Percentiles rank a stretch among this genome's conserved stretches.
Conservation (phyloP, 2,329 filamentous ascomycete species). For the Neofusicoccum ribis region DNA sequence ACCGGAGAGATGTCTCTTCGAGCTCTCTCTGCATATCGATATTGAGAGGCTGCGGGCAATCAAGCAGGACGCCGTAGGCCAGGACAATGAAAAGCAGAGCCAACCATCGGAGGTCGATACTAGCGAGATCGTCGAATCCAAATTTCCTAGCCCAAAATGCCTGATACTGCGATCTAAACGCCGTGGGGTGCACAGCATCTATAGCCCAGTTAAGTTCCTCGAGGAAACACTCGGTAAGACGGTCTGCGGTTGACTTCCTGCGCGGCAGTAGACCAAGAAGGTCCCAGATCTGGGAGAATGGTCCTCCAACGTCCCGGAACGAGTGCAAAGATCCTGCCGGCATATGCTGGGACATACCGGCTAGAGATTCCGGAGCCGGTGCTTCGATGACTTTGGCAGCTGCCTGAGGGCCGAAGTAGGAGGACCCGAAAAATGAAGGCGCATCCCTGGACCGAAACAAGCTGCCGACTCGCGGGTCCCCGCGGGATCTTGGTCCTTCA, state of each 20-base stretch:
- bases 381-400: constrained; percentile 26
- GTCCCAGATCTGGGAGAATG: constrained; percentile 44
- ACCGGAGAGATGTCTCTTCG: constrained; percentile 42
- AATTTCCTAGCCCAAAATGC: constrained; percentile 43
- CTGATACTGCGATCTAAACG: constrained; percentile 40
- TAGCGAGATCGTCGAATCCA: constrained; percentile 43
- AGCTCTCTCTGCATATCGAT: constrained; percentile 38
- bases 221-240: constrained; percentile 37
- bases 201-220: constrained; percentile 40
- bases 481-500: background rate
- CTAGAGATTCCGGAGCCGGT: constrained; percentile 24
- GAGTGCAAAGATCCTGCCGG: constrained; percentile 26
- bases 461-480: constrained; percentile 24
- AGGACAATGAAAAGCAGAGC: constrained; percentile 44
- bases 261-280: constrained; percentile 42
- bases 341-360: constrained; percentile 24
- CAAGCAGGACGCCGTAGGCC: constrained; percentile 41
- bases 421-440: constrained; percentile 26
- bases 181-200: constrained; percentile 38
- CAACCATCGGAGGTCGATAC: constrained; percentile 45
- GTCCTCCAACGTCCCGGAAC: constrained; percentile 31
- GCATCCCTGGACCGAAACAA: constrained; percentile 26
- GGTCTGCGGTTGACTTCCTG: constrained; percentile 39
- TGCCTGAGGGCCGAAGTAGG: constrained; percentile 27
- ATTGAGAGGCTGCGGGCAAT: constrained; percentile 34